A percentile compares a stretch with the other conserved stretches of the same genome.
These are phyloP conservation scores for Panicum hallii DNA, from an alignment of 202 grass and related monocot species.

Conservation along the genomic window DNA sequence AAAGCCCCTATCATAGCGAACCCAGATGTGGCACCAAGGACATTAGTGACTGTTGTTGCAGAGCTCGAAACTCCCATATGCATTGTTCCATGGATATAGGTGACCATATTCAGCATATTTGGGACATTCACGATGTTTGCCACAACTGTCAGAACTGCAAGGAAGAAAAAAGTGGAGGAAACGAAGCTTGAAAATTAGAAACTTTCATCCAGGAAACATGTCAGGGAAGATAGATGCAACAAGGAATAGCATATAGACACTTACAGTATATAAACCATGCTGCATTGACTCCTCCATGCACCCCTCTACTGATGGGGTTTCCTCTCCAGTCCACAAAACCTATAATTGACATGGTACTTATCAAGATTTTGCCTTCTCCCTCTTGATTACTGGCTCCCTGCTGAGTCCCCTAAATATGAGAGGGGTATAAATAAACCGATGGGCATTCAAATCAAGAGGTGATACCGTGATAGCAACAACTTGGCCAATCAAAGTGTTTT, in stretches of 20 bases:
- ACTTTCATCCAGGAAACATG: background rate
- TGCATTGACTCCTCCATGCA: constrained; percentile 65
- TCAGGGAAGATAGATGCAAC: background rate
- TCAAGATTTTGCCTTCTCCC: constrained; percentile 28
- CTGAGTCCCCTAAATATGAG: background rate
- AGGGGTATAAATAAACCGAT: constrained; percentile 33
- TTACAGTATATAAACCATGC: constrained; percentile 67
- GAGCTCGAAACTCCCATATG: constrained; percentile 59
- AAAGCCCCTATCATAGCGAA: constrained; percentile 68
- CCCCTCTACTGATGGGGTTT: constrained; percentile 46
- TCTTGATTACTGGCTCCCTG: constrained; percentile 2
- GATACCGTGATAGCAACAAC: constrained; percentile 32
- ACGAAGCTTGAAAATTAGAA: background rate
- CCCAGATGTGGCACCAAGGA: constrained; percentile 52
- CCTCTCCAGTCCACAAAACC: constrained; percentile 65
- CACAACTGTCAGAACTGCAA: constrained; percentile 49
- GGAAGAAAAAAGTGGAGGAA: background rate
- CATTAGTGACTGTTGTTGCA: constrained; percentile 69
- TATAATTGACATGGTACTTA: constrained; percentile 41
- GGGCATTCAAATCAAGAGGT: constrained; percentile 23
- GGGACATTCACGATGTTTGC: constrained; percentile 49
- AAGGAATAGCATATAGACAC: constrained; percentile 1
- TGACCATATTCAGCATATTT: constrained; percentile 64
- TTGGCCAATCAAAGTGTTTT: background rate
- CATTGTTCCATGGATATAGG: constrained; percentile 58